Evolutionary conservation across 2,329 filamentous ascomycete species (phyloP), one percentile per base, ranked within the genome.

Genomic region (Sporothrix protearum): DNA sequence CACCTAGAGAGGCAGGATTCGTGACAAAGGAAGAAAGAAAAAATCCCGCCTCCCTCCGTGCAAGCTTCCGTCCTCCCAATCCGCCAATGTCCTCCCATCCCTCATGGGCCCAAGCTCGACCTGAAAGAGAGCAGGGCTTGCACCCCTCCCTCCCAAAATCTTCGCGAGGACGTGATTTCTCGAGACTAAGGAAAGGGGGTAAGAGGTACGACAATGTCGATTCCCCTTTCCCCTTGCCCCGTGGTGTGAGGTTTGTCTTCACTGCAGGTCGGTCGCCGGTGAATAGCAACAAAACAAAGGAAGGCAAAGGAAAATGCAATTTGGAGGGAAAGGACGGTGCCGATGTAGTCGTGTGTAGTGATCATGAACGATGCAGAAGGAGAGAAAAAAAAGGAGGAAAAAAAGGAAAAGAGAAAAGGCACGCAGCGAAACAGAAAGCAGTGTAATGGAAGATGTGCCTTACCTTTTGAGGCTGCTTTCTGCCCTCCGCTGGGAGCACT

Each of bases 231-330:
- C 49, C 30, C n/a, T 16, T 7, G 3, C 36, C 66, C 49, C n/a
- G 66, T 68, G 14, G 6, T 12, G 30, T 55, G 47, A 42, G 66
- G 49, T 68, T 61, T 68, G 49, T 68, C 66, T 42, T 68, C 66
- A 68, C 66, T 25, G 66, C 66, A 68, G 49, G 33, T 28, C 28
- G 10, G 22, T 22, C 12, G 49, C 6, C 14, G 53, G 12, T 22
- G 42, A 6, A 22, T 57, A 7, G 19, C 39, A 2, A 36, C 6
- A 61, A n/a, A 39, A 39, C 16, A 25, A 16, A 22, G 1, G 8
- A 61, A 10, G 14, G 25, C 2, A 16, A 61, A 61, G n/a, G 19
- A 8, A 61, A 59, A 36, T n/a, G 28, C 6, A 36, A 33, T 2
- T 8, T 2, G 10, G 2, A 42, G 12, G 10, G 7, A 8, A 42